These are phyloP conservation scores for Didymella lethalis DNA, from an alignment of 2,329 filamentous ascomycete genomes.

Conservation along the genomic window DNA sequence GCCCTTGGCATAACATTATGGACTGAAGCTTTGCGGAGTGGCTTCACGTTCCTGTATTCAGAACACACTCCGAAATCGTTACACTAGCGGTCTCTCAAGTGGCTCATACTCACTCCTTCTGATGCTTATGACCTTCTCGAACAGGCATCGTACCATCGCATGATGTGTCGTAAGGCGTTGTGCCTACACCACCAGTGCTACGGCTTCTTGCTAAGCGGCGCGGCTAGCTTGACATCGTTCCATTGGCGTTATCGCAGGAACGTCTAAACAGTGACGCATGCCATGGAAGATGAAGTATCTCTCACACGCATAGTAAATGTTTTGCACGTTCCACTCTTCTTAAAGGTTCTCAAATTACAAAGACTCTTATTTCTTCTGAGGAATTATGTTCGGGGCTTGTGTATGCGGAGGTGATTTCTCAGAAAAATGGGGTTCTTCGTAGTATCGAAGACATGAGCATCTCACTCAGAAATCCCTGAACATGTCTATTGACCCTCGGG, in stretches of 20 bases:
- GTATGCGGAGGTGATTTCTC: too few relatives aligned
- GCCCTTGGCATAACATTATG: constrained; percentile 14
- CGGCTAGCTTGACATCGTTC: not conserved
- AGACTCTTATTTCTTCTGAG: too few relatives aligned
- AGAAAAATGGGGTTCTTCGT: too few relatives aligned
- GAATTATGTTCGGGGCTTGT: too few relatives aligned
- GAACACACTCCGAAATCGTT: not conserved
- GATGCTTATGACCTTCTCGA: constrained; percentile 3
- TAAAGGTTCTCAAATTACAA: not conserved
- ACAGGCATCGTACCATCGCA: constrained; percentile 9
- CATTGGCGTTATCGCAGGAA: constrained; percentile 12
- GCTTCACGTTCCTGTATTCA: constrained; percentile 5
- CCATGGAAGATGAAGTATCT: not conserved
- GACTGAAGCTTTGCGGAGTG: constrained; percentile 6
- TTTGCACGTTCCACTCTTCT: not conserved
- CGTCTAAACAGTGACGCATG: constrained; percentile 10
- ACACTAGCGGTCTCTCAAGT: not conserved
- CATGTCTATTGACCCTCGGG: not conserved
- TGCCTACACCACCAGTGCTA: constrained; percentile 3
- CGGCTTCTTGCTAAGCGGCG: constrained; percentile 6
- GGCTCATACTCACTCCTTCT: not conserved
- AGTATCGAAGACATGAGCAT: too few relatives aligned
- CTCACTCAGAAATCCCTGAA: too few relatives aligned
- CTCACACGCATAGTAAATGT: not conserved
- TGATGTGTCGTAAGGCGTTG: not conserved